Evolutionary conservation across 768 basidiomycete species (phyloP), one percentile per base, ranked within the genome.

Genomic region (Rhodosporidiobolus sp.): DNA sequence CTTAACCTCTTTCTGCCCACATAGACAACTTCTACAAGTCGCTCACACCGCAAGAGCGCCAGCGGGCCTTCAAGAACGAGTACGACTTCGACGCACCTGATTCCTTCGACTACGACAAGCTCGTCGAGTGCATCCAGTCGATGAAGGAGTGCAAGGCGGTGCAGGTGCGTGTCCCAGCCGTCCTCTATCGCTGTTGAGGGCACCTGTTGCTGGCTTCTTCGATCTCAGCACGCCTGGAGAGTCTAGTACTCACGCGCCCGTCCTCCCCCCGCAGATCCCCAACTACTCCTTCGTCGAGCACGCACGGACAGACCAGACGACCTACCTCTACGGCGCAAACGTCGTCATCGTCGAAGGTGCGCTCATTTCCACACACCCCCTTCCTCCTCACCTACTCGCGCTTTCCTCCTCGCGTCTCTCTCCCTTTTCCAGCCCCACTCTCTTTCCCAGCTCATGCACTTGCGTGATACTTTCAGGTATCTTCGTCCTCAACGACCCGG

Each of bases 281-380:
- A 87, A 95, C 12, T 99, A 99, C 81, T 95, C 93, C 0, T 99
- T 99, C 81, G 84, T 87, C 34, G 85, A 90, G 74, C 96, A 99
- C 81, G 93, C 96, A 80, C 84, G 92, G 69, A 79, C 89, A 35
- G 82, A 86, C 22, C 89, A 92, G 76, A 88, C 76, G 38, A 75
- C 77, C 26, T 79, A 79, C 45, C 71, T 79, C 0, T 78, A 77
- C 38, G 78, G 78, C 14, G 76, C 76, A 0, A 54, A 48, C 24
- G 67, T 77, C 53, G 61, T 76, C 26, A 71, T 77, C 54, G 53
- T 54, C 46, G 78, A 66, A 74, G 77, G n/a, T n/a, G n/a, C n/a
- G n/a, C n/a, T n/a, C n/a, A n/a, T n/a, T n/a, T n/a, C n/a, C n/a
- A n/a, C n/a, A n/a, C n/a, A n/a, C n/a, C n/a, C n/a, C n/a, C n/a